Evolutionary conservation across 2,329 filamentous ascomycete species (phyloP).

Genomic region (Ophiostoma tasmaniense): DNA sequence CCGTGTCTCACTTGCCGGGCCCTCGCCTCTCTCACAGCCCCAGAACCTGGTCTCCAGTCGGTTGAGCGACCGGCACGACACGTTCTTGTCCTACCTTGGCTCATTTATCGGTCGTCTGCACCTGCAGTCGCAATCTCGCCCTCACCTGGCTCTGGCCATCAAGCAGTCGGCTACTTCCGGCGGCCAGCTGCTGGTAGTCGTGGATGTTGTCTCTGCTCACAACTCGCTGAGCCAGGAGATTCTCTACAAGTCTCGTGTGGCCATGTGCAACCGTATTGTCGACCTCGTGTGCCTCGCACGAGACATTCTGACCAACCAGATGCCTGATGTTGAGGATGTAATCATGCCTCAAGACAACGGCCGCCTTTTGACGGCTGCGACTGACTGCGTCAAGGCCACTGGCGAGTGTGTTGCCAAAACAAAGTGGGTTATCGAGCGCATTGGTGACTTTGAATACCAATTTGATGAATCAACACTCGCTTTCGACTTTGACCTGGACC

Average conservation of each 20-base stretch:
- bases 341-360: conserved; percentile 74
- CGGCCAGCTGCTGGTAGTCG: conserved; percentile 65
- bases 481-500: conserved; percentile 44
- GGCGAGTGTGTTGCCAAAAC: conserved; percentile 87
- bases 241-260: conserved; percentile 59
- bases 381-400: conserved; percentile 78
- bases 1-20: conserved; percentile 66
- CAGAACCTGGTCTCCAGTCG: conserved; percentile 76
- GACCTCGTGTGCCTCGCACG: conserved; percentile 73
- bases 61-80: conserved; percentile 72
- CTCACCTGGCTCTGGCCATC: conserved; percentile 73
- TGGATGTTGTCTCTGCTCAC: conserved; percentile 74
- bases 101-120: conserved; percentile 88
- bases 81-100: conserved; percentile 80
- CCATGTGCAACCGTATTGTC: conserved; percentile 72
- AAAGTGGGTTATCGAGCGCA: conserved; percentile 74
- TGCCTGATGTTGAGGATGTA: conserved; percentile 65
- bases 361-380: conserved; percentile 67
- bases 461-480: conserved; percentile 42
- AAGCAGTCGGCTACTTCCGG: conserved; percentile 78
- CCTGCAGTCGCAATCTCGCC: conserved; percentile 81
- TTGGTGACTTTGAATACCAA: conserved; percentile 86
- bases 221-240: conserved; percentile 59
- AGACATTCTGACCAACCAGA: conserved; percentile 63
- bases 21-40: conserved; percentile 52